Evolutionary conservation across 2,329 filamentous ascomycete species (phyloP), one percentile per base, ranked within the genome.

Genomic region (Dryadomyces quercivorus): DNA sequence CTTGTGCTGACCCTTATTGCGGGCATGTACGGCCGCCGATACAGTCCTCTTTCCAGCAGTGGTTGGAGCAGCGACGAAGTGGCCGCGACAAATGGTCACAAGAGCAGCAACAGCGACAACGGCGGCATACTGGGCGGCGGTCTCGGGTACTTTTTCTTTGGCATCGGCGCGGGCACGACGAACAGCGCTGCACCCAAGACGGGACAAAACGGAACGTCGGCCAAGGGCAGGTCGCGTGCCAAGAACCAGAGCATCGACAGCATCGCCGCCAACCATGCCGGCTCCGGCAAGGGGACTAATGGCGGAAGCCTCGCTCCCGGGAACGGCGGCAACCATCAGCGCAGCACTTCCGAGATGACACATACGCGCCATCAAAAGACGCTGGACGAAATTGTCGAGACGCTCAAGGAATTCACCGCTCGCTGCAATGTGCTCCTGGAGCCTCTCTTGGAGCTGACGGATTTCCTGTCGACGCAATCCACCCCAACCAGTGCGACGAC

Each of bases 381-480:
- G 51, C 71, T 98, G 52, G 93, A 98, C 66, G 93, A 98, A 71
- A 98, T 98, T 57, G 87, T 98, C 55, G 91, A 97, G 62, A 95
- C 88, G 0, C 72, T 98, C 47, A 89, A 90, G 66, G 83, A 90
- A 60, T 88, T 98, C 61, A 97, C 92, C 0, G 86, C 85, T 5
- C 80, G 93, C 50, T 96, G 93, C 69, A 95, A 96, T 67, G 85
- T 95, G 52, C 74, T 98, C 18, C 77, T 97, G 52, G 91, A 96
- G 63, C 93, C 93, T 2, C 78, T 97, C 54, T 75, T 95, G 47
- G 83, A 87, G 59, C 76, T 97, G 66, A 96, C 91, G 6, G 91
- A 97, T 67, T 96, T 96, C 64, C 76, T 98, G 26, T 93, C 88
- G 57, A 95, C 90, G 0, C 90, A 96, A 66, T 80, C 85, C 55